Percentiles rank a stretch among this genome's conserved stretches.
phyloP scores from a whole-genome alignment of 1,139 yeast genomes.

The Blastobotrys raffinosifermentans region DNA sequence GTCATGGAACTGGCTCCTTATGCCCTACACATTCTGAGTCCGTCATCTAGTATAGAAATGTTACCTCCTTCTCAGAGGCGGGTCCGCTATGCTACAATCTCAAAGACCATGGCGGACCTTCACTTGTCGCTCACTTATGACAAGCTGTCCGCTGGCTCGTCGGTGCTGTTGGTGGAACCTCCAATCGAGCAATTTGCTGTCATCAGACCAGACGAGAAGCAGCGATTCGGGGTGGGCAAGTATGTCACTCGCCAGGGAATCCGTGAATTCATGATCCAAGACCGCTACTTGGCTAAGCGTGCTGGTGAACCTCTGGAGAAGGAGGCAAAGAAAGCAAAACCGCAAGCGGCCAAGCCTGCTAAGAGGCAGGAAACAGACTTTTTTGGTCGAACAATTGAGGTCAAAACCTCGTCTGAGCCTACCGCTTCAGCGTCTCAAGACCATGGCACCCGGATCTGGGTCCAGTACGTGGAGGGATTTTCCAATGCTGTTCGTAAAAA shows the following conservation, averaged over 20 bases:
- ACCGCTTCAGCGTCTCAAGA: background rate
- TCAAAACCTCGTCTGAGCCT: background rate
- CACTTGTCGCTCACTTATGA: constrained; percentile 26
- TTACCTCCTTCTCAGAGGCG: background rate
- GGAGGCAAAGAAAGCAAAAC: background rate
- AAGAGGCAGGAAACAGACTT: constrained; percentile 11
- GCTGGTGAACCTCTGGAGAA: constrained; percentile 3
- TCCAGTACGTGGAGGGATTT: constrained; percentile 88
- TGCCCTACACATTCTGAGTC: constrained; percentile 21
- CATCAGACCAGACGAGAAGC: constrained; percentile 22
- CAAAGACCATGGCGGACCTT: constrained; percentile 24
- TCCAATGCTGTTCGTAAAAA: constrained; percentile 90
- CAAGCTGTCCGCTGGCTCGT: constrained; percentile 28
- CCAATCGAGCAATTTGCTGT: constrained; percentile 31
- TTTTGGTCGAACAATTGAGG: constrained; percentile 12
- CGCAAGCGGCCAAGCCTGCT: constrained; percentile 8
- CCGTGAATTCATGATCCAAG: constrained; percentile 11
- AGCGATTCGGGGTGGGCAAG: constrained; percentile 25
- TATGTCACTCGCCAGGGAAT: constrained; percentile 26
- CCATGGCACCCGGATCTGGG: constrained; percentile 53
- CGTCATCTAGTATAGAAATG: too few species aligned
- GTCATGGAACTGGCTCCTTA: constrained; percentile 31
- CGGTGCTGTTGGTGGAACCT: constrained; percentile 31
- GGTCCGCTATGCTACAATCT: constrained; percentile 16
- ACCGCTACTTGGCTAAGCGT: constrained; percentile 1